Base-by-base conservation (phyloP, 1,284 basidiomycete species). In the Cutaneotrichosporon curvatum region DNA sequence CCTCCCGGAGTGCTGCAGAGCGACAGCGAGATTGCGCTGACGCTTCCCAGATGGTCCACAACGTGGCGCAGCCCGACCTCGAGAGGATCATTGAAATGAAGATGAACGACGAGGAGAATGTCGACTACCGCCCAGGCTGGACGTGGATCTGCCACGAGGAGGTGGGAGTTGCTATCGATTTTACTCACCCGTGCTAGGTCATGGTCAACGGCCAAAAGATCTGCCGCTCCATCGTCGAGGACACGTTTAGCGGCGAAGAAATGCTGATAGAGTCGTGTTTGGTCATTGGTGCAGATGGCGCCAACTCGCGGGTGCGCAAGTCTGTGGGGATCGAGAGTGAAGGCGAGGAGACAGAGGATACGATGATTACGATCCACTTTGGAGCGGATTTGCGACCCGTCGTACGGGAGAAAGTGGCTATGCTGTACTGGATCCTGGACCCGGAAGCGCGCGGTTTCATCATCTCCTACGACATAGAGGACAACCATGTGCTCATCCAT, bases 381-480 rank as follows among this genome's bases (percentile, higher is more conserved):
- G 47, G 45, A 16, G 57, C 55, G n/a, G 45, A 59, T 30, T 37
- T 59, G 2, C 52, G 56, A 19, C 49, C 51, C 3, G 53, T 58
- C 25, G 58, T 60, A 9, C 49, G 53, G 31, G 47, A 52, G 16
- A 46, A 53, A 15, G 51, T 49, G 14, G 58, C 50, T 11, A 60
- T 60, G 53, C 48, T 60, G 15, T 53, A 58, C 43, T 60, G 58
- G 58, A 56, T 60, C 22, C 51, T 60, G 23, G 54, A 60, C 45
- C 58, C 58, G 3, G 50, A 42, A 10, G 58, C 52, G 6, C 49
- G 54, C 19, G 58, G 58, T 6, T 53, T 60, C 38, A 56, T 60
- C 45, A 58, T 60, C 43, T 48, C 50, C 3, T 58, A 60, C 45
- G 58, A 60, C 40, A 50, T 60, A 12, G 50, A 49, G 22, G 51